A percentile compares a stretch with the other conserved stretches of the same genome.
Conservation (phyloP, 2,329 filamentous ascomycete genomes). For the Magnaporthiopsis incrustans region DNA sequence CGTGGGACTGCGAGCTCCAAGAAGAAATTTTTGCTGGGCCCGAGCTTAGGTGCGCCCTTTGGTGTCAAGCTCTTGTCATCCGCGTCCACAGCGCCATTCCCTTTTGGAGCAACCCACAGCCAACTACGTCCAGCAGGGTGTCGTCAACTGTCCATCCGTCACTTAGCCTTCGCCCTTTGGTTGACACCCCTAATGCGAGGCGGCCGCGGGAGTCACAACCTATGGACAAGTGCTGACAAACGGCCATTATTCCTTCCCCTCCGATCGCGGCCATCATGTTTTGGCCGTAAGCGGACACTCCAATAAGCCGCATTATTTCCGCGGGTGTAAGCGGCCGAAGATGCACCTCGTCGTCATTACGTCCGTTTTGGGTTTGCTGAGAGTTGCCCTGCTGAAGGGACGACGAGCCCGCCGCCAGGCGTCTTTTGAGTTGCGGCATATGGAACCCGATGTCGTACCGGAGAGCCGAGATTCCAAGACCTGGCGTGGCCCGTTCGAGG, state of each 20-base stretch:
- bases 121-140: neutral
- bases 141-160: too few relatives aligned
- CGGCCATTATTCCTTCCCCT: neutral
- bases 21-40: neutral
- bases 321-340: neutral
- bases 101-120: too few relatives aligned
- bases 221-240: neutral
- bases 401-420: too few relatives aligned
- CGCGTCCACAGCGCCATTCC: too few relatives aligned
- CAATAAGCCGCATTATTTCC: neutral
- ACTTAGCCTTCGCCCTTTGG: neutral
- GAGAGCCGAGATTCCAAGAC: neutral
- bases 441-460: neutral
- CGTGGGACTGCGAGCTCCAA: too few relatives aligned
- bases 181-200: neutral
- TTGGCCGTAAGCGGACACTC: neutral
- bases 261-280: neutral
- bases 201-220: neutral
- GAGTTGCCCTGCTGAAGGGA: neutral
- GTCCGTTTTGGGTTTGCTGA: neutral
- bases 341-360: neutral
- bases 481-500: too few relatives aligned
- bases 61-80: neutral
- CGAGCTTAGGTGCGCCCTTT: neutral
- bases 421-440: neutral